A percentile compares a stretch with the other conserved stretches of the same genome.
These are phyloP conservation scores for Clonostachys rhizophaga DNA, from an alignment of 2,329 filamentous ascomycete species.

Conservation along the genomic window DNA sequence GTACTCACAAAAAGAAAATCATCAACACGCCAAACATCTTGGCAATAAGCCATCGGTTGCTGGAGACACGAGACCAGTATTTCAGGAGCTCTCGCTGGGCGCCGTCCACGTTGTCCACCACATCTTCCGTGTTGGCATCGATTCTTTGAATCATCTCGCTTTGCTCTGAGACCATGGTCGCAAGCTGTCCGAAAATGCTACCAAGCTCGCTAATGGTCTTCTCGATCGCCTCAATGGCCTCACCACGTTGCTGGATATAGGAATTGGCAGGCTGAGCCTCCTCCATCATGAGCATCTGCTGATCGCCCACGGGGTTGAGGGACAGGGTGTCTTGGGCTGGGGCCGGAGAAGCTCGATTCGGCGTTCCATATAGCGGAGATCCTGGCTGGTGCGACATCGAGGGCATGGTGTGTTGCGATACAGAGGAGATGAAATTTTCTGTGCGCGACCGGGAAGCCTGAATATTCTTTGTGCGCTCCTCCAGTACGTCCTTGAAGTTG, in stretches of 20 bases:
- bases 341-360: conserved; percentile 60
- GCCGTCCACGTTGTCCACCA: conserved; percentile 97
- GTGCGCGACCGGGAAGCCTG: conserved; percentile 88
- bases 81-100: conserved; percentile 93
- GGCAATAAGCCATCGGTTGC: conserved; percentile 92
- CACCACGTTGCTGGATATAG: conserved; percentile 90
- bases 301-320: conserved; percentile 74
- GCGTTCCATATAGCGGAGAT: conserved; percentile 82
- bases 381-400: conserved; percentile 58
- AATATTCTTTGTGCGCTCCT: conserved; percentile 96
- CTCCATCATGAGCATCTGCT: conserved; percentile 88
- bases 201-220: conserved; percentile 91
- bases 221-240: conserved; percentile 96
- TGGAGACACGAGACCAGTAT: conserved; percentile 91
- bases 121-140: conserved; percentile 95
- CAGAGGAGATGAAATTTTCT: conserved; percentile 92
- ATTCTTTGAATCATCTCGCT: conserved; percentile 97
- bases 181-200: conserved; percentile 85
- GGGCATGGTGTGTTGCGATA: conserved; percentile 70
- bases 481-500: conserved; percentile 96
- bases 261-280: conserved; percentile 83
- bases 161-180: conserved; percentile 95
- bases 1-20: conserved; percentile 74
- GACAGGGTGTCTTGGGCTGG: conserved; percentile 73
- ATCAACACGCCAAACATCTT: conserved; percentile 79